Percentiles rank a stretch among this genome's conserved stretches.
These are phyloP conservation scores for Aspergillus campestris DNA, from an alignment of 495 filamentous ascomycete genomes.

Conservation along the genomic window DNA sequence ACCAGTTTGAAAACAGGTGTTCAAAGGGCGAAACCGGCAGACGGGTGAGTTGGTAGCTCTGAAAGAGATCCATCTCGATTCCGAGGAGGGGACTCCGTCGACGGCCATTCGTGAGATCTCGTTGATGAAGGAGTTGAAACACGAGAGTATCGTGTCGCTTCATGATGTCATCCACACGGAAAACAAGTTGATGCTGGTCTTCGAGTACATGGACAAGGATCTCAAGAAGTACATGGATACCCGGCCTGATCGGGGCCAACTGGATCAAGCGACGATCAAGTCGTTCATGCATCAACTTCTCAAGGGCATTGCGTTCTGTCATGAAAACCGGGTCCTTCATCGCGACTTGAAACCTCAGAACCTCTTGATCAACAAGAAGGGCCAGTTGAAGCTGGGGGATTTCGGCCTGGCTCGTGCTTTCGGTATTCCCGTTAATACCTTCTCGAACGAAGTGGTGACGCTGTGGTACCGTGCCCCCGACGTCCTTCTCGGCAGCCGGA, in stretches of 20 bases:
- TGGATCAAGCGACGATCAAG: slow-evolving; percentile 83
- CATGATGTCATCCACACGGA: slow-evolving; percentile 99
- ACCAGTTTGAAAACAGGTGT: slow-evolving; percentile 54
- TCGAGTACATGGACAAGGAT: slow-evolving; percentile 97
- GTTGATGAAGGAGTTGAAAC: slow-evolving; percentile 97
- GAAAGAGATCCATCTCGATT: slow-evolving; percentile 98
- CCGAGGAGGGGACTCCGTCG: slow-evolving; percentile 95
- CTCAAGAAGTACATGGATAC: slow-evolving; percentile 99
- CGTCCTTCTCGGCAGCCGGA: slow-evolving; percentile 80
- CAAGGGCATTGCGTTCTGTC: slow-evolving; percentile 90
- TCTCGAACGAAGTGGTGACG: slow-evolving; percentile 95
- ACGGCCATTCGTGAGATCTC: slow-evolving; percentile 98
- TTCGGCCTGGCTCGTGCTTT: slow-evolving; percentile 91
- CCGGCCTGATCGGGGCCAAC: slow-evolving; percentile 69
- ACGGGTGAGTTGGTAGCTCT: slow-evolving; percentile 93
- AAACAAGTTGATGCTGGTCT: slow-evolving; percentile 98
- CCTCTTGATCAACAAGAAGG: slow-evolving; percentile 86
- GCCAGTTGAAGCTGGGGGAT: slow-evolving; percentile 86
- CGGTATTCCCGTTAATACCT: slow-evolving; percentile 95
- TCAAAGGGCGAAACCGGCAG: slow-evolving; percentile 95
- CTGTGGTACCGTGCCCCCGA: slow-evolving; percentile 95
- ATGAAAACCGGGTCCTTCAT: slow-evolving; percentile 90
- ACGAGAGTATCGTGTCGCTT: slow-evolving; percentile 94
- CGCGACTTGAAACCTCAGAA: slow-evolving; percentile 97
- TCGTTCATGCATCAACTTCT: slow-evolving; percentile 96